A percentile compares a stretch with the other conserved stretches of the same genome.
These are phyloP conservation scores for Pontederia crassipes DNA, from an alignment of 176 grass and related monocot genomes.

Conservation along the genomic window DNA sequence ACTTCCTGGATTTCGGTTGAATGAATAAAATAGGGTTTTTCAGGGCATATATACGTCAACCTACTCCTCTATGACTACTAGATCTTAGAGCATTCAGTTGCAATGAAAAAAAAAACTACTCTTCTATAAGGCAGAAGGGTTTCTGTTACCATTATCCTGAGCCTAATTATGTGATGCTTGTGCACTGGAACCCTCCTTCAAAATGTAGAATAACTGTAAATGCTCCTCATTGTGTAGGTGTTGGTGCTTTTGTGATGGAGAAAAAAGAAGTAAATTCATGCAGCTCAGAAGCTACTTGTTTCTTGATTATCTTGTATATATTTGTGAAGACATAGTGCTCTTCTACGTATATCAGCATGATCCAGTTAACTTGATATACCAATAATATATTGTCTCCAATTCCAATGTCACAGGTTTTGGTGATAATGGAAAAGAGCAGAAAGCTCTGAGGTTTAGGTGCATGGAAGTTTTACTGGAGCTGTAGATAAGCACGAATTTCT, in stretches of 20 bases:
- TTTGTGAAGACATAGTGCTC: background rate
- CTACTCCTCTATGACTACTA: conserved; percentile 20
- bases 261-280: conserved; percentile 52
- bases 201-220: conserved; percentile 73
- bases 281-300: background rate
- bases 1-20: background rate
- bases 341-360: background rate
- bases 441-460: conserved; percentile 49
- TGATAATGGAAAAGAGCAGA: conserved; percentile 80
- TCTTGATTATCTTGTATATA: background rate
- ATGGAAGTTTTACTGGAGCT: conserved; percentile 91
- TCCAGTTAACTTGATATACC: background rate
- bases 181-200: conserved; percentile 75
- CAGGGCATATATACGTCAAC: background rate
- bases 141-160: conserved; percentile 98
- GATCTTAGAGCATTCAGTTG: too few relatives aligned
- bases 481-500: conserved; percentile 58
- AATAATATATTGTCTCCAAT: background rate
- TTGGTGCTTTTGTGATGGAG: conserved; percentile 49
- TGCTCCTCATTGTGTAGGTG: conserved; percentile 67
- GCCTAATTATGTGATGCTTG: conserved; percentile 83
- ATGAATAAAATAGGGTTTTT: background rate
- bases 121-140: conserved; percentile 90
- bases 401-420: conserved; percentile 49
- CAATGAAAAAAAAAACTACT: too few relatives aligned